Evolutionary conservation across 1,284 basidiomycete genomes (phyloP), one percentile per base, ranked within the genome.

Genomic region (Ganoderma resinaceum): DNA sequence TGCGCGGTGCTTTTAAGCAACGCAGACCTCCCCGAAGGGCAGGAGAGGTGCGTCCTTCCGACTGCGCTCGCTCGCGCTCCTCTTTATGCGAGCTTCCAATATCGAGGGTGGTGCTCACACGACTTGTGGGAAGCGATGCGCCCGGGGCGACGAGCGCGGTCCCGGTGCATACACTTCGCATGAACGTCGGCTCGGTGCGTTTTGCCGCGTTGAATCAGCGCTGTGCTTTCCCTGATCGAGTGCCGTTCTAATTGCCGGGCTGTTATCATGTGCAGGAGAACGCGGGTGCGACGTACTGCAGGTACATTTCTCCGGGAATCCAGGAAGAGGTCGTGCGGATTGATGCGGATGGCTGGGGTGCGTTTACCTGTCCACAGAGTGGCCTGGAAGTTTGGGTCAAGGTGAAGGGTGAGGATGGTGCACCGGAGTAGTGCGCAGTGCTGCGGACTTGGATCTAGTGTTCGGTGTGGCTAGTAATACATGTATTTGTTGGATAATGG

Each of bases 1-100:
- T 94, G 92, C 70, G 91, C 82, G 0, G 91, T 93, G 3, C 78
- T 93, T 23, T 73, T 94, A n/a, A 91, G 90, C 76, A 92, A 92
- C 71, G 83, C 84, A 37, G 76, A 78, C 53, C 55, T 37, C 69
- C 70, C 40, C 8, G 46, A 35, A 23, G 23, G 43, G 58, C 64
- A 67, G 38, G 61, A 63, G 40, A 53, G 67, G 81, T 83, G 70
- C 72, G 80, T 60, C 55, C 33, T 58, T 58, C 49, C 18, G 61
- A 42, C 75, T 43, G 46, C 20, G 37, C 42, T 29, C 38, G 35
- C 35, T n/a, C 29, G 26, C 12, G 42, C 59, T 37, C 29, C 7
- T 33, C n/a, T 6, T n/a, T 38, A 52, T 23, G 23, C 46, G 43
- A n/a, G 14, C 52, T 55, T 33, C 52, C 52, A 55, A 33, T 29